These are phyloP conservation scores for Aureobasidium sp. DNA, from an alignment of 2,329 filamentous ascomycete genomes.

Conservation along the genomic window DNA sequence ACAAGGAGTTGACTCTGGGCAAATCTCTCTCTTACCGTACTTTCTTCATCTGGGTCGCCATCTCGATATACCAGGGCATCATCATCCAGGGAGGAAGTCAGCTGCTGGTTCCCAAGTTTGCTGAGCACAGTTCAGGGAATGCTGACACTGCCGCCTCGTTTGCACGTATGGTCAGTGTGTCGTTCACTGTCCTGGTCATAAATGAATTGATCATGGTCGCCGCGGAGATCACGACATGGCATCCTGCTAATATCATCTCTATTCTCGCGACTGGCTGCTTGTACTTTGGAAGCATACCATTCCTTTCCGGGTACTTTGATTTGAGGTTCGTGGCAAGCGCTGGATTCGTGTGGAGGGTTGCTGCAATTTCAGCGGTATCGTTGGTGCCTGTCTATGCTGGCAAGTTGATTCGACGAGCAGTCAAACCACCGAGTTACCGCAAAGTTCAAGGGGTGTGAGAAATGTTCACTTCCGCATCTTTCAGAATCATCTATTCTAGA, in stretches of 20 bases:
- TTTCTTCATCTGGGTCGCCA: conserved; percentile 94
- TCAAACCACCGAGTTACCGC: conserved; percentile 88
- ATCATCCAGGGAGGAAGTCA: conserved; percentile 95
- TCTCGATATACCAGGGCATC: conserved; percentile 90
- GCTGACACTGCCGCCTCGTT: conserved; percentile 25
- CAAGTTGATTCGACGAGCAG: conserved; percentile 75
- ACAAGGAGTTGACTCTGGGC: conserved; percentile 91
- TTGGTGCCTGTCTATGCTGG: conserved; percentile 80
- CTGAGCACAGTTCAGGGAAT: conserved; percentile 18
- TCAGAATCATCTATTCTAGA: not conserved
- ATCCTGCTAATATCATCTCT: conserved; percentile 79
- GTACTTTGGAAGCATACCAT: conserved; percentile 79
- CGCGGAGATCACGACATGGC: conserved; percentile 94
- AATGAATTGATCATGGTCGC: conserved; percentile 98
- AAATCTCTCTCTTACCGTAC: conserved; percentile 83
- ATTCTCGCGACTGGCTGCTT: conserved; percentile 75
- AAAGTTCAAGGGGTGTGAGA: conserved; percentile 56
- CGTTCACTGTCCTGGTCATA: conserved; percentile 82
- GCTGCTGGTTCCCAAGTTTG: conserved; percentile 70
- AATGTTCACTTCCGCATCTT: not conserved
- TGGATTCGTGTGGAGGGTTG: conserved; percentile 83
- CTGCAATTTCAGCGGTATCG: conserved; percentile 70
- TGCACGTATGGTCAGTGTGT: conserved; percentile 71
- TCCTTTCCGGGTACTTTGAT: conserved; percentile 85
- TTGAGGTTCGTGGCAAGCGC: conserved; percentile 68